Percentiles rank a stretch among this genome's conserved stretches.
phyloP scores from a whole-genome alignment of 257 asterid genomes.

The Striga asiatica region DNA sequence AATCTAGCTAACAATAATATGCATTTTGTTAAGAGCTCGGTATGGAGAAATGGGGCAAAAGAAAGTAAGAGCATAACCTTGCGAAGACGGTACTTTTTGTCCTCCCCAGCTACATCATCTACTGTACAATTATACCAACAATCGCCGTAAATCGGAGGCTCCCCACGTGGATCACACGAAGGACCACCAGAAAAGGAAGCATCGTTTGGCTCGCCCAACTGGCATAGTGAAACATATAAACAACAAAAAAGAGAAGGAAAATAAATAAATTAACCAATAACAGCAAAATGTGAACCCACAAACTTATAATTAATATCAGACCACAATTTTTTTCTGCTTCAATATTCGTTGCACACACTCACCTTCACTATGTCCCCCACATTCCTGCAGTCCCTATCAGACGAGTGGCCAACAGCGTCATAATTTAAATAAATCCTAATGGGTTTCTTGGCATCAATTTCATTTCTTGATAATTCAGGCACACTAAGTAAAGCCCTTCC shows the following conservation, averaged over 20 bases:
- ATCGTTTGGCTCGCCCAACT: constrained; percentile 93
- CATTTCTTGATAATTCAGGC: constrained; percentile 25
- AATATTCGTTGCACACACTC: constrained; percentile 22
- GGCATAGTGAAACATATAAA: constrained; percentile 18
- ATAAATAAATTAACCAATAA: not conserved
- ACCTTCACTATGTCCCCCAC: constrained; percentile 87
- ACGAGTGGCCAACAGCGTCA: constrained; percentile 97
- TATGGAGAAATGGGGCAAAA: constrained; percentile 2
- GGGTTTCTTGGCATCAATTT: constrained; percentile 57
- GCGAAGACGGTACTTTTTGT: constrained; percentile 88
- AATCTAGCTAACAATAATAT: too few relatives aligned
- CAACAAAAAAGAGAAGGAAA: not conserved
- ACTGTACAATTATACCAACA: constrained; percentile 97
- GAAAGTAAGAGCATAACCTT: constrained; percentile 39
- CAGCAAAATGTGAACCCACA: not conserved
- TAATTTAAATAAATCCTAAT: constrained; percentile 86
- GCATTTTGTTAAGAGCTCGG: too few relatives aligned
- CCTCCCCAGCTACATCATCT: constrained; percentile 88
- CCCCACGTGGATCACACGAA: constrained; percentile 88
- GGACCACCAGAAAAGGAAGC: constrained; percentile 79
- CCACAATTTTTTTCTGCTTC: too few relatives aligned
- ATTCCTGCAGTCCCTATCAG: constrained; percentile 79
- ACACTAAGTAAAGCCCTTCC: constrained; percentile 61
- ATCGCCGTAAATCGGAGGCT: constrained; percentile 90
- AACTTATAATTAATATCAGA: too few relatives aligned